phyloP scores from a whole-genome alignment of 164 flowering plant genomes.

The Taxillus chinensis region DNA sequence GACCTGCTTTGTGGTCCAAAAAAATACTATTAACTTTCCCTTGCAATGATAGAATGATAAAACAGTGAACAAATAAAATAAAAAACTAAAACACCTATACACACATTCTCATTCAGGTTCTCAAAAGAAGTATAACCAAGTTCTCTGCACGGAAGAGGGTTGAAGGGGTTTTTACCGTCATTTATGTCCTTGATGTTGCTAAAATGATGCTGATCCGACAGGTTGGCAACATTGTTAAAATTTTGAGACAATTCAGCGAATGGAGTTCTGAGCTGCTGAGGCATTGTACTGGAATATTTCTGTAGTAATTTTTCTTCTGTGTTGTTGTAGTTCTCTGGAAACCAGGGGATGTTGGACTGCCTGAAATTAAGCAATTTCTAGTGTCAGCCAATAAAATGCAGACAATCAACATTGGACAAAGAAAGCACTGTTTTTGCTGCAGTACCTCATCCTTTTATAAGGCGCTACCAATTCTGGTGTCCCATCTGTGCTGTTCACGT shows the following conservation, averaged over 20 bases:
- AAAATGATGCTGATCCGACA: constrained; percentile 21
- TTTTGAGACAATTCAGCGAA: constrained; percentile 53
- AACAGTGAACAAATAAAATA: background rate
- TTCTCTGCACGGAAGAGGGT: background rate
- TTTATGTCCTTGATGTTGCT: constrained; percentile 17
- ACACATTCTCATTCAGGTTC: too few relatives aligned
- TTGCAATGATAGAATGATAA: background rate
- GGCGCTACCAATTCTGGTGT: constrained; percentile 23
- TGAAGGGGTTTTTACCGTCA: constrained; percentile 35
- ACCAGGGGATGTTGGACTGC: constrained; percentile 37
- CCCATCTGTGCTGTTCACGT: constrained; percentile 26
- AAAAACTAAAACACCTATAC: background rate
- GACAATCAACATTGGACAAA: background rate
- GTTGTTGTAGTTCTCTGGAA: constrained; percentile 21
- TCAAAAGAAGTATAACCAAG: too few relatives aligned
- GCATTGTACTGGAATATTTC: constrained; percentile 16
- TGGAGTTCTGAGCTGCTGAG: constrained; percentile 53
- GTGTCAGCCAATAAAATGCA: constrained; percentile 1
- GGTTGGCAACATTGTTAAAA: constrained; percentile 17
- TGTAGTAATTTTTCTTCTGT: constrained; percentile 22
- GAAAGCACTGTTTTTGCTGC: background rate
- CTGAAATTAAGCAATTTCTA: constrained; percentile 16
- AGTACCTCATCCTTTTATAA: constrained; percentile 63
- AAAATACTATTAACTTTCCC: background rate
- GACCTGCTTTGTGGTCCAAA: constrained; percentile 21